Evolutionary conservation across 306 rosid genomes (phyloP).

Genomic region (Malus orientalis): DNA sequence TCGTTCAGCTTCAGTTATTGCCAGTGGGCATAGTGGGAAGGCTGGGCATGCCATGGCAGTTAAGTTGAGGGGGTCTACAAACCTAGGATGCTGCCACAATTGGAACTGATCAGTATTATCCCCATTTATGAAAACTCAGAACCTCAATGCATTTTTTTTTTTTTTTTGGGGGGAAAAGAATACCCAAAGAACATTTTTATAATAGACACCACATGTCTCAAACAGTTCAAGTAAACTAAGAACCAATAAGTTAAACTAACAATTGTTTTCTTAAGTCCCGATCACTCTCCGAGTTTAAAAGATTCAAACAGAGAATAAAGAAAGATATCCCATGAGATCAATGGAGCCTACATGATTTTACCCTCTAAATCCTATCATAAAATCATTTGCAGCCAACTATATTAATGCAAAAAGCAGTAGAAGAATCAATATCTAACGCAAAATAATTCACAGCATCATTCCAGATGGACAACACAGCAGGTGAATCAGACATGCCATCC

Average conservation of each 20-base stretch:
- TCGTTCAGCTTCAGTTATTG: constrained; percentile 95
- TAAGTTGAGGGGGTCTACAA: constrained; percentile 84
- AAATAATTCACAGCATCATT: neutral
- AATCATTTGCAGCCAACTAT: neutral
- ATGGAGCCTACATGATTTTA: neutral
- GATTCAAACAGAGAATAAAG: neutral
- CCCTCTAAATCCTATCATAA: neutral
- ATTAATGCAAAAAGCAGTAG: neutral
- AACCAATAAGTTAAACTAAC: neutral
- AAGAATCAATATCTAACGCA: neutral
- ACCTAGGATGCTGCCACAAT: constrained; percentile 63
- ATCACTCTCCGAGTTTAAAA: neutral
- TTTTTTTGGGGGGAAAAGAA: no score
- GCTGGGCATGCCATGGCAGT: constrained; percentile 99
- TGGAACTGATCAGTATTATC: constrained; percentile 19
- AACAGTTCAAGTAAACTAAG: neutral
- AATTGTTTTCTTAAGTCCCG: neutral
- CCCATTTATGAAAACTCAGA: neutral
- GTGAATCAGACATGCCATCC: neutral
- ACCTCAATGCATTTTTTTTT: no score
- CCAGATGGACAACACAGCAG: neutral
- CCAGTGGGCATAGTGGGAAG: constrained; percentile 91
- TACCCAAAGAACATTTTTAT: neutral
- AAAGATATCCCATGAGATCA: neutral
- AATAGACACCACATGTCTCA: neutral